Evolutionary conservation across 2,329 filamentous ascomycete species (phyloP).

Genomic region (Aphanoascus verrucosus): DNA sequence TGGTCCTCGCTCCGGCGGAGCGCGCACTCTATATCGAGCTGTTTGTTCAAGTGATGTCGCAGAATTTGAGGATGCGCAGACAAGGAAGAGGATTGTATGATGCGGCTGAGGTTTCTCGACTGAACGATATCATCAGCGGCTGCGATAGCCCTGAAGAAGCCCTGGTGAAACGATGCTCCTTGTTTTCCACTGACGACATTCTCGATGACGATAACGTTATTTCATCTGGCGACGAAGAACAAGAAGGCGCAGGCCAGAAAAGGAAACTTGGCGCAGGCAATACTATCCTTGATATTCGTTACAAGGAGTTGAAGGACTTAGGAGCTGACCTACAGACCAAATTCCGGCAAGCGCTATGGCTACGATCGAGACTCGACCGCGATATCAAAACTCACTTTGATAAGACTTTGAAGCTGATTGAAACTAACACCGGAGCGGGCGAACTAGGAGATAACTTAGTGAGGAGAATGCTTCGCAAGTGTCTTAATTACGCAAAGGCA

Average conservation of each 20-base stretch:
- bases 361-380: slow-evolving; percentile 21
- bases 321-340: slow-evolving; percentile 18
- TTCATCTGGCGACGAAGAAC: slow-evolving; percentile 17
- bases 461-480: slow-evolving; percentile 17
- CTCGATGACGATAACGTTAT: not conserved
- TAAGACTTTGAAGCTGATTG: slow-evolving; percentile 22
- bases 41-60: slow-evolving; percentile 43
- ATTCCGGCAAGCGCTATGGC: slow-evolving; percentile 24
- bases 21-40: slow-evolving; percentile 46
- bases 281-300: slow-evolving; percentile 22
- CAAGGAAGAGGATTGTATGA: slow-evolving; percentile 20
- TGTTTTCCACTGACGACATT: slow-evolving; percentile 19
- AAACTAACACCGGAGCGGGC: slow-evolving; percentile 22
- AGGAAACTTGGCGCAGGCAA: slow-evolving; percentile 16
- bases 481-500: slow-evolving; percentile 18
- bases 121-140: slow-evolving; percentile 39
- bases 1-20: slow-evolving; percentile 40
- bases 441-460: slow-evolving; percentile 19
- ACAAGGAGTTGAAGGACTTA: slow-evolving; percentile 20
- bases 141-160: slow-evolving; percentile 43
- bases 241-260: slow-evolving; percentile 1
- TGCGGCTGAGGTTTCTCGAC: slow-evolving; percentile 27
- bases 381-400: slow-evolving; percentile 21
- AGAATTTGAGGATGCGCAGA: slow-evolving; percentile 36
- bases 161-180: slow-evolving; percentile 40